Evolutionary conservation across 164 flowering plant species (phyloP).

Genomic region (Hamamelis virginiana): DNA sequence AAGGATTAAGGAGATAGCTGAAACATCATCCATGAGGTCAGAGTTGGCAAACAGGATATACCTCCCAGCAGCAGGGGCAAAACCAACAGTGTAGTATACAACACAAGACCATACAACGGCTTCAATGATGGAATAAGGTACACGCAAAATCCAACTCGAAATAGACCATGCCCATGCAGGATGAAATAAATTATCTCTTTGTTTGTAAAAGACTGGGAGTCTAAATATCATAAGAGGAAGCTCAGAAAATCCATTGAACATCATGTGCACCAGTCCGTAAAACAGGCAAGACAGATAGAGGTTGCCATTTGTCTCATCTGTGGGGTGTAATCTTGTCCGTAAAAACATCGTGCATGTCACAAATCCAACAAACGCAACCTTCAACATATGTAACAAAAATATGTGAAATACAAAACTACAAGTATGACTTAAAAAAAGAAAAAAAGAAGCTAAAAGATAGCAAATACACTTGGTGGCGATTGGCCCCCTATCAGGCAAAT

Average conservation of each 20-base stretch:
- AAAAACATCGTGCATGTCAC: conserved; percentile 73
- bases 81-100: conserved; percentile 79
- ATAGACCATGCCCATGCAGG: conserved; percentile 91
- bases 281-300: conserved; percentile 76
- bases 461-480: no score
- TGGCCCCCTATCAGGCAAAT: no score
- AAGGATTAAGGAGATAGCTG: no score
- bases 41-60: conserved; percentile 19
- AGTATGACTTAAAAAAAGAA: neutral
- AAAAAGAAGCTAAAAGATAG: neutral
- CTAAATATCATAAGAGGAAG: conserved; percentile 74
- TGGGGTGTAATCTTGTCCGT: conserved; percentile 67
- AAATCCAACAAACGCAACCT: conserved; percentile 88
- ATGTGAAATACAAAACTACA: neutral
- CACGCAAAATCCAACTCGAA: conserved; percentile 74
- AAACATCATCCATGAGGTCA: neutral
- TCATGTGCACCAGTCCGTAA: conserved; percentile 78
- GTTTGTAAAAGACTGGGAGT: conserved; percentile 88
- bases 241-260: conserved; percentile 93
- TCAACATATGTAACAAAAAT: conserved; percentile 13
- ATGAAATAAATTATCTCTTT: conserved; percentile 76
- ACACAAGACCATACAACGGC: conserved; percentile 76
- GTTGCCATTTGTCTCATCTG: conserved; percentile 60
- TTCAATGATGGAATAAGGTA: conserved; percentile 83
- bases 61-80: conserved; percentile 81